Conservation (phyloP, 108 stramenopile species). For the Pseudonitzschia delicatissima region DNA sequence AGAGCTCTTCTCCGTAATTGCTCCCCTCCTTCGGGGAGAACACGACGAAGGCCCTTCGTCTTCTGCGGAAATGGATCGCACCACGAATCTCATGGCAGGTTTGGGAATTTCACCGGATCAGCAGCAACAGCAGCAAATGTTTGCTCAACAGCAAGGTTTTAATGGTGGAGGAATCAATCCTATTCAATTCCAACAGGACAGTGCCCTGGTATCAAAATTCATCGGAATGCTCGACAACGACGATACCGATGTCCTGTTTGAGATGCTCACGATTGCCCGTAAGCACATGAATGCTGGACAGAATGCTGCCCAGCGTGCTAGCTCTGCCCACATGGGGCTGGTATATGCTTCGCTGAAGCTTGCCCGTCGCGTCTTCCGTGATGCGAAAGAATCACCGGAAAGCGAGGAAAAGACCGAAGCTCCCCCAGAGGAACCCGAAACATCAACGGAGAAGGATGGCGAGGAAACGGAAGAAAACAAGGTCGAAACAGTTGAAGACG, state of each 20-base stretch:
- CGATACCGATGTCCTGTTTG: constrained; percentile 87
- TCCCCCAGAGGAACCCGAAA: not conserved
- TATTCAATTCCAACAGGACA: constrained; percentile 46
- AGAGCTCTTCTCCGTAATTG: constrained; percentile 81
- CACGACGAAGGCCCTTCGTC: constrained; percentile 11
- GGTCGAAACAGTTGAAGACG: constrained; percentile 1
- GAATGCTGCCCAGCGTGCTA: constrained; percentile 17
- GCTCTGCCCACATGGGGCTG: constrained; percentile 78
- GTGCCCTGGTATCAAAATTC: constrained; percentile 85
- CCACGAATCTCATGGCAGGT: constrained; percentile 69
- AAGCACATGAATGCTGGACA: constrained; percentile 69
- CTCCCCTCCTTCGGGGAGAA: constrained; percentile 85
- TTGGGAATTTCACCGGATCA: constrained; percentile 47
- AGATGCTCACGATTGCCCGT: constrained; percentile 72
- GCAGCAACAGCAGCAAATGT: not conserved
- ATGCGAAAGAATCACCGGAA: constrained; percentile 28
- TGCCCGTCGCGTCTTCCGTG: constrained; percentile 56
- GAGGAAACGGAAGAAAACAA: constrained; percentile 5
- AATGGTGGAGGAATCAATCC: constrained; percentile 11
- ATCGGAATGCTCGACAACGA: constrained; percentile 79
- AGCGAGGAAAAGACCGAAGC: constrained; percentile 6
- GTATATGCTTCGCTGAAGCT: constrained; percentile 81
- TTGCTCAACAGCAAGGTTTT: constrained; percentile 5
- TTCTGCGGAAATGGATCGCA: constrained; percentile 36
- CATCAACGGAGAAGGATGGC: constrained; percentile 2